Conservation (phyloP, 768 basidiomycete species). For the Termitomyces sp. region DNA sequence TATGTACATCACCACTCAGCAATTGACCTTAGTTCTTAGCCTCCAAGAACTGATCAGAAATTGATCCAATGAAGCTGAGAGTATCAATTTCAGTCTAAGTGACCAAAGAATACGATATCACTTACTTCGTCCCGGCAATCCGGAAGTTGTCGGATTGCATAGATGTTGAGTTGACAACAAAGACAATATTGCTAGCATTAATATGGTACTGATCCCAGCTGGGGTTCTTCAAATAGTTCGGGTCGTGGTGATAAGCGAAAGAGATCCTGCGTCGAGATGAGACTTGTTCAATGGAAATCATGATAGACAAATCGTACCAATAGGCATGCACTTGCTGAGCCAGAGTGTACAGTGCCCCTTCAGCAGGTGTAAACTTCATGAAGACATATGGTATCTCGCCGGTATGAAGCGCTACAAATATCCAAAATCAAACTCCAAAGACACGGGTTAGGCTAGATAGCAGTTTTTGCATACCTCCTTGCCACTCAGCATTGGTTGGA, state of each 20-base stretch:
- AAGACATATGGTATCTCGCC: slow-evolving; percentile 18
- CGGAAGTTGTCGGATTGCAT: slow-evolving; percentile 17
- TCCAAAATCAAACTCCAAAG: not conserved
- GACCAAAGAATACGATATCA: not conserved
- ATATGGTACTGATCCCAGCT: slow-evolving; percentile 10
- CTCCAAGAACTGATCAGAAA: slow-evolving; percentile 15
- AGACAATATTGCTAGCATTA: slow-evolving; percentile 5
- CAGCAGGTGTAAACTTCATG: slow-evolving; percentile 15
- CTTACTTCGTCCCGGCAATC: slow-evolving; percentile 10
- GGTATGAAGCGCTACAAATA: slow-evolving; percentile 13
- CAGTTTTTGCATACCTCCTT: slow-evolving; percentile 12
- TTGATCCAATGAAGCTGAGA: slow-evolving; percentile 15
- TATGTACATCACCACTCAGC: no score
- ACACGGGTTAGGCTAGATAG: not conserved
- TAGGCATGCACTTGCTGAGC: slow-evolving; percentile 15
- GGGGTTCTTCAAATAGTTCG: slow-evolving; percentile 3
- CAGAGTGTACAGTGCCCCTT: slow-evolving; percentile 10
- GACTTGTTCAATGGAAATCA: not conserved
- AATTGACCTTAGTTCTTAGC: slow-evolving; percentile 3
- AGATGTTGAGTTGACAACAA: slow-evolving; percentile 3
- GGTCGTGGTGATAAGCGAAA: slow-evolving; percentile 15
- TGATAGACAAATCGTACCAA: slow-evolving; percentile 8
- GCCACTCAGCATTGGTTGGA: slow-evolving; percentile 11
- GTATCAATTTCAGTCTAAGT: not conserved
- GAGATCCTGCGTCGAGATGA: slow-evolving; percentile 8